Conservation (phyloP, 345 rosid species). For the Salix koriyanagi region DNA sequence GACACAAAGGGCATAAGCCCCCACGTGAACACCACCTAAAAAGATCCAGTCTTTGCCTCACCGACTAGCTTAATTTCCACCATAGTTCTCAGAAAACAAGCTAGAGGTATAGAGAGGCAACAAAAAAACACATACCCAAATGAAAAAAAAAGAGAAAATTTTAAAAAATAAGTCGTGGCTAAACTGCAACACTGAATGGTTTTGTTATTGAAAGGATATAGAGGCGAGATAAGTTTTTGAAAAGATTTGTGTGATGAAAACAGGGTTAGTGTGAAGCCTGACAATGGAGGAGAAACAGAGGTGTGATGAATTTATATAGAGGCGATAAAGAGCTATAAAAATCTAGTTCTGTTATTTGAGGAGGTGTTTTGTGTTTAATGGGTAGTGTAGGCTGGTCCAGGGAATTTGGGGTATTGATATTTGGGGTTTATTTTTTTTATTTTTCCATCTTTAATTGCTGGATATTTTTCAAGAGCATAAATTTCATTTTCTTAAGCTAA, state of each 20-base stretch:
- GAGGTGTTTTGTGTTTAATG: no score
- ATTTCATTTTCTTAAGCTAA: no score
- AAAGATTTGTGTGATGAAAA: not conserved
- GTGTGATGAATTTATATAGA: not conserved
- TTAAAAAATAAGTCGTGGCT: no score
- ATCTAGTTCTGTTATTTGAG: not conserved
- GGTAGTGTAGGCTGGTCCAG: no score
- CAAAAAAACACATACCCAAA: not conserved
- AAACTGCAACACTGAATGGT: no score
- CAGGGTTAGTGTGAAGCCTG: not conserved
- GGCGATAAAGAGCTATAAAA: not conserved
- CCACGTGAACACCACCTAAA: conserved; percentile 46
- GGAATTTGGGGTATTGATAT: no score
- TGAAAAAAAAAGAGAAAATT: no score
- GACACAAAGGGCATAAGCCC: conserved; percentile 17
- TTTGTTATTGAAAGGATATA: no score
- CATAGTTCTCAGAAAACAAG: conserved; percentile 30
- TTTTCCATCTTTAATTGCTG: no score
- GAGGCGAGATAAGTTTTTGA: not conserved
- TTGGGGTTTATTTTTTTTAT: no score
- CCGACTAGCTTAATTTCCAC: conserved; percentile 48
- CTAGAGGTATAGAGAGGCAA: conserved; percentile 55
- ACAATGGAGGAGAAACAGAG: not conserved
- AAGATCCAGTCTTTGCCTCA: conserved; percentile 34
- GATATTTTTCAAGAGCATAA: no score